Percentiles rank a stretch among this genome's conserved stretches.
Evolutionary conservation across 345 rosid species (phyloP).

Genomic region (Psidium guajava): DNA sequence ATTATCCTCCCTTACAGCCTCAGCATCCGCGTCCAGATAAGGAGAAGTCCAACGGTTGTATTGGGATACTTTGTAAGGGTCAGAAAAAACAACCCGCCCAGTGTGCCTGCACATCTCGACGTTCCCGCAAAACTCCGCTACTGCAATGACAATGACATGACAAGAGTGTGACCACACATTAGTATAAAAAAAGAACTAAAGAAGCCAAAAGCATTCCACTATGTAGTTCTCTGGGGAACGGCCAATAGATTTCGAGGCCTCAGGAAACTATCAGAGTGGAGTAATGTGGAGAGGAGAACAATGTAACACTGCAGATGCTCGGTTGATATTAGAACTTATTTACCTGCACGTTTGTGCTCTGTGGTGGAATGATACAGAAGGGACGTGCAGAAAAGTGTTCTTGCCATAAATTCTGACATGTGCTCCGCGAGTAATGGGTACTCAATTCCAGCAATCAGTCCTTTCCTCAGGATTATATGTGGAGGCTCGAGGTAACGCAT

Average conservation of each 20-base stretch:
- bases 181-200: neutral
- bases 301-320: neutral
- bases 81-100: slow-evolving; percentile 93
- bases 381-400: slow-evolving; percentile 72
- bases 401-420: slow-evolving; percentile 77
- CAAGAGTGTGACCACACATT: neutral
- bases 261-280: neutral
- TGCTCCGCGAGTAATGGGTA: slow-evolving; percentile 76
- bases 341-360: slow-evolving; percentile 73
- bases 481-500: slow-evolving; percentile 95
- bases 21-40: slow-evolving; percentile 72
- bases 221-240: neutral
- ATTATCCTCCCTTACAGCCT: slow-evolving; percentile 66
- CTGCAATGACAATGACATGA: slow-evolving; percentile 19
- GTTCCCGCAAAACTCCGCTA: slow-evolving; percentile 85
- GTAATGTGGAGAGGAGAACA: neutral
- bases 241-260: neutral
- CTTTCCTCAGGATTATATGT: slow-evolving; percentile 85
- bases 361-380: slow-evolving; percentile 63
- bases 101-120: slow-evolving; percentile 92
- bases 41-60: slow-evolving; percentile 81
- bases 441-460: slow-evolving; percentile 70
- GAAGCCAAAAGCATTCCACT: neutral
- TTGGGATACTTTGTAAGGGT: slow-evolving; percentile 71
- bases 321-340: neutral